phyloP scores from a whole-genome alignment of 208 protist species.

The Porcisia hertigi region DNA sequence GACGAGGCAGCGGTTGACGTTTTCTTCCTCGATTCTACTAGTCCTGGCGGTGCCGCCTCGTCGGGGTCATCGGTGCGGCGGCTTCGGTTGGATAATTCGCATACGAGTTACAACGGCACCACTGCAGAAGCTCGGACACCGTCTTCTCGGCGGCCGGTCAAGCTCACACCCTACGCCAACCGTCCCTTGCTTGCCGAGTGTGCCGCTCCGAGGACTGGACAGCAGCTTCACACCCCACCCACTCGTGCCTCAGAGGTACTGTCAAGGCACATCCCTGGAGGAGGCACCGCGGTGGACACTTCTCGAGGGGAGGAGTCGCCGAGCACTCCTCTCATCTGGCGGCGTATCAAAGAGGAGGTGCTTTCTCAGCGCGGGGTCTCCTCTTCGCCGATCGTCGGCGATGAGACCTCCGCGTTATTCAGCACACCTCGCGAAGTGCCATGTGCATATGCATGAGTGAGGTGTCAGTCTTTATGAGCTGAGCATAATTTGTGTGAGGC shows the following conservation, averaged over 20 bases:
- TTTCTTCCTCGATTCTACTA: constrained; percentile 18
- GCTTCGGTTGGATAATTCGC: neutral
- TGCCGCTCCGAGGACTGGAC: neutral
- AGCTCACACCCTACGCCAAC: neutral
- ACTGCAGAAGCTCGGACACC: constrained; percentile 4
- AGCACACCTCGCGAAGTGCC: constrained; percentile 20
- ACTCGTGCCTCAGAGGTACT: neutral
- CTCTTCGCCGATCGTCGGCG: constrained; percentile 13
- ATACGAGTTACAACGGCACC: neutral
- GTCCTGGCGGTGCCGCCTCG: neutral
- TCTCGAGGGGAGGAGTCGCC: neutral
- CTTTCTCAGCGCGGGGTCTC: constrained; percentile 6
- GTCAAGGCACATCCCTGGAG: neutral
- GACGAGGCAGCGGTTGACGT: constrained; percentile 26
- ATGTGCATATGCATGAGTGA: constrained; percentile 7
- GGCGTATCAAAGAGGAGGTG: constrained; percentile 24
- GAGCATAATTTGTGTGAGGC: neutral
- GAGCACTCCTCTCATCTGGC: constrained; percentile 23
- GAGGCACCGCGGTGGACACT: neutral
- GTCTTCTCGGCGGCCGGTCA: constrained; percentile 13
- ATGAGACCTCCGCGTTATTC: constrained; percentile 15
- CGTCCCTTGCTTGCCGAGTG: neutral
- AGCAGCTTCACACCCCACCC: neutral
- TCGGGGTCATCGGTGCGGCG: neutral
- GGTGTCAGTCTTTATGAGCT: neutral